Conservation (phyloP, 495 filamentous ascomycete genomes). For the Sphaerosporella brunnea region DNA sequence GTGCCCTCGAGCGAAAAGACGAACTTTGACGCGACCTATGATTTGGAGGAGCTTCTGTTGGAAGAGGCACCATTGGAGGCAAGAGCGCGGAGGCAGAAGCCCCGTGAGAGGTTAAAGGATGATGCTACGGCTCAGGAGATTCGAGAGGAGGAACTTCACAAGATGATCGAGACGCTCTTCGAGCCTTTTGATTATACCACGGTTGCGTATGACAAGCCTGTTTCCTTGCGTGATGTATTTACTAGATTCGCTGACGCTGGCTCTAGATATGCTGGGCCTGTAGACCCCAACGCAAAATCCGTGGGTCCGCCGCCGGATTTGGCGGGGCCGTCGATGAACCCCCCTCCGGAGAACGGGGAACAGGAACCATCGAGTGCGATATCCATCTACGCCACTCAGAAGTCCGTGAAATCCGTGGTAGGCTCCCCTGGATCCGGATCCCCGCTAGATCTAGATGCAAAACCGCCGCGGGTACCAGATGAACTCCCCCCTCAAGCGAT, state of each 20-base stretch:
- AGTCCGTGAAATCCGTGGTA: constrained; percentile 19
- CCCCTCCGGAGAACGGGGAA: constrained; percentile 10
- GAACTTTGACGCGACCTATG: constrained; percentile 97
- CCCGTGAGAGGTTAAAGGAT: constrained; percentile 72
- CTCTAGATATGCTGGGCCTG: constrained; percentile 23
- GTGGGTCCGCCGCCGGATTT: constrained; percentile 19
- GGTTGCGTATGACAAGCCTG: constrained; percentile 47
- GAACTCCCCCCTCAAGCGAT: neutral
- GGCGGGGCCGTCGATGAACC: constrained; percentile 21
- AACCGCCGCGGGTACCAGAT: constrained; percentile 7
- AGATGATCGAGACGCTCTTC: constrained; percentile 86
- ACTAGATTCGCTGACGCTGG: constrained; percentile 7
- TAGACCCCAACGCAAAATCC: constrained; percentile 20
- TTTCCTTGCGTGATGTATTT: constrained; percentile 12
- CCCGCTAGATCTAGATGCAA: constrained; percentile 19
- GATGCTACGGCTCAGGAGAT: constrained; percentile 94
- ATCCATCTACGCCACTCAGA: constrained; percentile 17
- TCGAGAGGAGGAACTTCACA: constrained; percentile 81
- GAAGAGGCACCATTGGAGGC: constrained; percentile 95
- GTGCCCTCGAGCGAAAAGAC: constrained; percentile 89
- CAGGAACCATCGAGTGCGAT: constrained; percentile 11
- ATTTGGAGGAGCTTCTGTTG: constrained; percentile 80
- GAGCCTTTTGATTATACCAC: constrained; percentile 88
- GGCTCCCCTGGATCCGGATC: constrained; percentile 23
- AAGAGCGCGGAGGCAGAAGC: constrained; percentile 78